Base-by-base conservation (phyloP, 129 eudicot species). In the Sambucus nigra region DNA sequence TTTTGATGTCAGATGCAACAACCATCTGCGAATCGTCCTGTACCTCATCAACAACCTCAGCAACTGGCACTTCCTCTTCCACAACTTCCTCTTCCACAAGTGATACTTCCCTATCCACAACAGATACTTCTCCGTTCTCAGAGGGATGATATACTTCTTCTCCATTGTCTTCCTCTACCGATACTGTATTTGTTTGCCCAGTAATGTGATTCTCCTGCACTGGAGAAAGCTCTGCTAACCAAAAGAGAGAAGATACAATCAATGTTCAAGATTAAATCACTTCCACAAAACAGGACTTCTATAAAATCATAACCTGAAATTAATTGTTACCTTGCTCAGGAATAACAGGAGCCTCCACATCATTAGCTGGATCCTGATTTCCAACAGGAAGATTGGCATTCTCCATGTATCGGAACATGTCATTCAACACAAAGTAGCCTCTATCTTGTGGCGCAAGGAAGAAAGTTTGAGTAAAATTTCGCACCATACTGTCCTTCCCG, bases 361-460 rank as follows among this genome's bases (percentile, higher is more conserved):
- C 80, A 46, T 16, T 69, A 29, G 53, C 63, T n/a, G 57, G 50
- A 71, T 28, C 69, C 21, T 59, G 71, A 44, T 54, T 60, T 29
- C 19, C 77, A 57, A 53, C 69, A 13, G 25, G 50, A 20, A 39
- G 57, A 20, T 26, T 56, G 53, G 25, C 65, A 28, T 23, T 70
- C 16, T 78, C 84, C 73, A 80, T 49, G 53, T 77, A 92, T 4
- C 84, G 78, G 49, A 92, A 80, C 25, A 92, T 77, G 73, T 92
- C 96, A 52, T 86, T 92, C 63, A 92, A 58, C 64, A 92, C 96
- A 73, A 69, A 92, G 83, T 71, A 92, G 42, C 42, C 99, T 47
- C 60, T 75, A 20, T 92, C 91, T 63, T 92, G 99, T 2, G 99
- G 96, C 18, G 99, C 99, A 24, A 92, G 94, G 55, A 92, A 92